Evolutionary conservation across 768 basidiomycete species (phyloP).

Genomic region (Leccinum truebloodii): DNA sequence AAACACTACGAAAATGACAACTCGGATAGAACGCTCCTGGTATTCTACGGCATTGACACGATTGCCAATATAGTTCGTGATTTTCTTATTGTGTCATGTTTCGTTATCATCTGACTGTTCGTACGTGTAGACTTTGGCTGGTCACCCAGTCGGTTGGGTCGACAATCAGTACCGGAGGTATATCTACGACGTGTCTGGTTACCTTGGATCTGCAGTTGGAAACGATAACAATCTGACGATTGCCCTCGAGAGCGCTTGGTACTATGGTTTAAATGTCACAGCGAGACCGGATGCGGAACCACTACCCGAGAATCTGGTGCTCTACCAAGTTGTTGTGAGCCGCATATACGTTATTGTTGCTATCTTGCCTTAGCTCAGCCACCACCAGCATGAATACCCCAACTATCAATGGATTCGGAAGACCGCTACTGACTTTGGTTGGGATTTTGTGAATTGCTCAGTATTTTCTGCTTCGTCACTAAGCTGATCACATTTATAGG

Average conservation of each 20-base stretch:
- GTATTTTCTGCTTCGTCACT: not conserved
- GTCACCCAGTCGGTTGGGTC: slow-evolving; percentile 49
- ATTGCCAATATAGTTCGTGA: slow-evolving; percentile 52
- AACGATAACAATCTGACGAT: slow-evolving; percentile 27
- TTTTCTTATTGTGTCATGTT: not conserved
- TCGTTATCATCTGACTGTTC: slow-evolving; percentile 1
- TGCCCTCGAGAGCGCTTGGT: slow-evolving; percentile 52
- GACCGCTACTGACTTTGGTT: slow-evolving; percentile 55
- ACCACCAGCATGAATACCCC: slow-evolving; percentile 49
- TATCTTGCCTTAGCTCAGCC: not conserved
- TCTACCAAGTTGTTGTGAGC: slow-evolving; percentile 34
- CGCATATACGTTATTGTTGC: not conserved
- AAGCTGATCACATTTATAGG: too few relatives aligned
- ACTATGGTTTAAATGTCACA: slow-evolving; percentile 55
- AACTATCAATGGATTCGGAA: slow-evolving; percentile 52
- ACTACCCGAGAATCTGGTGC: slow-evolving; percentile 34
- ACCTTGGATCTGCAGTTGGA: too few relatives aligned
- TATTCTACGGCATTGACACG: slow-evolving; percentile 60
- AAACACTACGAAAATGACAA: slow-evolving; percentile 20
- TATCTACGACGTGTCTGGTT: too few relatives aligned
- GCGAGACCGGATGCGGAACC: slow-evolving; percentile 48
- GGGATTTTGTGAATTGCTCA: slow-evolving; percentile 51
- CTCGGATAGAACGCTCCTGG: slow-evolving; percentile 40
- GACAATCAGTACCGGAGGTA: too few relatives aligned
- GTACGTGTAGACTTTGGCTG: slow-evolving; percentile 44